A percentile compares a stretch with the other conserved stretches of the same genome.
These are phyloP conservation scores for Botrytis squamosa DNA, from an alignment of 2,329 filamentous ascomycete genomes.

Conservation along the genomic window DNA sequence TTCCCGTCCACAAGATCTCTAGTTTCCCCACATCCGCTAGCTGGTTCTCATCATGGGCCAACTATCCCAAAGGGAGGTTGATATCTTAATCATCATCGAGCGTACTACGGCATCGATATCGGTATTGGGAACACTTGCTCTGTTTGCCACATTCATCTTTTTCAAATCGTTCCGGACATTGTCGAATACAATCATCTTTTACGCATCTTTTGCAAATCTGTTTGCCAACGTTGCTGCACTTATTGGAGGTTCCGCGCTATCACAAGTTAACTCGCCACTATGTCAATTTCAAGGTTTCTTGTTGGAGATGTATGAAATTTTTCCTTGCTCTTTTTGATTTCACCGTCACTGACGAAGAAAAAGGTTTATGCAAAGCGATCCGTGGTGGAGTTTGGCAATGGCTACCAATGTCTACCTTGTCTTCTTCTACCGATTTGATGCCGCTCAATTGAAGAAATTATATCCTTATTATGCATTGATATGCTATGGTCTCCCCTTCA, in stretches of 20 bases:
- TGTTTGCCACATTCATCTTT: slow-evolving; percentile 67
- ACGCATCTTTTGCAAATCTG: slow-evolving; percentile 60
- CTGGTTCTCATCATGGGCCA: slow-evolving; percentile 21
- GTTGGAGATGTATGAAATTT: slow-evolving; percentile 74
- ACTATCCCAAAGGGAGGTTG: slow-evolving; percentile 42
- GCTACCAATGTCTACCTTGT: slow-evolving; percentile 61
- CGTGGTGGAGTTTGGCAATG: slow-evolving; percentile 58
- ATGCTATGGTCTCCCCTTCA: slow-evolving; percentile 56
- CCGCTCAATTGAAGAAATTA: slow-evolving; percentile 49
- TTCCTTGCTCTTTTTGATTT: slow-evolving; percentile 37
- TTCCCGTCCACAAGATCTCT: neutral
- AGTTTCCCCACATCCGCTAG: slow-evolving; percentile 10
- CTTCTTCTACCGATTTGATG: slow-evolving; percentile 55
- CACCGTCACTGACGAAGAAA: slow-evolving; percentile 55
- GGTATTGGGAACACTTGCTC: slow-evolving; percentile 66
- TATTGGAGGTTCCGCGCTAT: slow-evolving; percentile 49
- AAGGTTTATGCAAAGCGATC: slow-evolving; percentile 51
- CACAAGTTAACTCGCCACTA: slow-evolving; percentile 27
- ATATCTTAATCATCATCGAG: slow-evolving; percentile 62
- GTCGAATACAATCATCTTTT: slow-evolving; percentile 68
- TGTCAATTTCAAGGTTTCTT: slow-evolving; percentile 76
- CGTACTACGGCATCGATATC: slow-evolving; percentile 69
- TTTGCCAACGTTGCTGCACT: slow-evolving; percentile 56
- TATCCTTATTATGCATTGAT: slow-evolving; percentile 54
- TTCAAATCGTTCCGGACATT: slow-evolving; percentile 74